phyloP scores from a whole-genome alignment of 352 stramenopile species.

The Pythium sp. region DNA sequence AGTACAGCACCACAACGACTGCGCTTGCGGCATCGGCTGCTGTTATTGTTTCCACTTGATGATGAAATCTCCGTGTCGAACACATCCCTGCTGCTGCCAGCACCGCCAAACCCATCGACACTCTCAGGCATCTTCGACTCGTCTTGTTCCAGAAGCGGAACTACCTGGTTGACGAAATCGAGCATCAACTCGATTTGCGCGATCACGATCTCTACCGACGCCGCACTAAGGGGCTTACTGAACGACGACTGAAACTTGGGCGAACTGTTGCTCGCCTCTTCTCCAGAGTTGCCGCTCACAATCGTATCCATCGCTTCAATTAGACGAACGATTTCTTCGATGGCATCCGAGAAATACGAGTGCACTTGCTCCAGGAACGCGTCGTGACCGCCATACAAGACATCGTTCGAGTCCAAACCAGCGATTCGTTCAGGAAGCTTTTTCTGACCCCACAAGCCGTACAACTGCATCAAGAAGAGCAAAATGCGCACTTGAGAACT shows the following conservation, averaged over 20 bases:
- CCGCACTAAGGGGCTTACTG: neutral
- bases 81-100: slow-evolving; percentile 5
- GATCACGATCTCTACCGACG: slow-evolving; percentile 10
- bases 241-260: neutral
- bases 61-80: slow-evolving; percentile 9
- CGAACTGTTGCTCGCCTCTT: neutral
- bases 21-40: slow-evolving; percentile 25
- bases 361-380: slow-evolving; percentile 54
- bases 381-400: slow-evolving; percentile 69
- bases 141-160: slow-evolving; percentile 35
- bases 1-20: slow-evolving; percentile 28
- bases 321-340: slow-evolving; percentile 49
- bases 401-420: slow-evolving; percentile 83
- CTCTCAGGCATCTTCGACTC: slow-evolving; percentile 9
- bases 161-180: slow-evolving; percentile 55
- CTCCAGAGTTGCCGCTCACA: neutral
- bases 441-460: slow-evolving; percentile 57
- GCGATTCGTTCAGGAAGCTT: slow-evolving; percentile 32
- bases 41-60: slow-evolving; percentile 6
- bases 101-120: neutral
- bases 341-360: slow-evolving; percentile 34
- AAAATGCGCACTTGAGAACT: slow-evolving; percentile 34
- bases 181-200: slow-evolving; percentile 54
- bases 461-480: slow-evolving; percentile 50
- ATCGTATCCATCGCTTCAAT: slow-evolving; percentile 37